These are phyloP conservation scores for Lenzites betulinus DNA, from an alignment of 768 basidiomycete genomes.

Conservation along the genomic window DNA sequence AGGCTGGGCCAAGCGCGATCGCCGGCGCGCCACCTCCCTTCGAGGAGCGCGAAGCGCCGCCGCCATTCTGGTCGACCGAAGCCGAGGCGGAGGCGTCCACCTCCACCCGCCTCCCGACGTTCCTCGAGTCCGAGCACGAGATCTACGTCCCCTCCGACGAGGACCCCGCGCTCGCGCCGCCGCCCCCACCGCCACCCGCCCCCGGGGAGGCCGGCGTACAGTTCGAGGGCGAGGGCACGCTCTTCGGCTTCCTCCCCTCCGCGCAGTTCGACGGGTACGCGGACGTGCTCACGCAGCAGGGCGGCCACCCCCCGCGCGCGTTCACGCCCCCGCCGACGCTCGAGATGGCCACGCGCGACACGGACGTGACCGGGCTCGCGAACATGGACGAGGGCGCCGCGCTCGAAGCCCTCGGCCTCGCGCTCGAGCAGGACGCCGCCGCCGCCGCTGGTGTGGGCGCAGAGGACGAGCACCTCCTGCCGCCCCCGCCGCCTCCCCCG, in stretches of 20 bases:
- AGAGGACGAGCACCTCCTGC: slow-evolving; percentile 39
- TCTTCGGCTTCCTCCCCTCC: slow-evolving; percentile 70
- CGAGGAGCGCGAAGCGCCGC: slow-evolving; percentile 81
- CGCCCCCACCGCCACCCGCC: slow-evolving; percentile 22
- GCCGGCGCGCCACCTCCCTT: slow-evolving; percentile 78
- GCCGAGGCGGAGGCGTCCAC: slow-evolving; percentile 28
- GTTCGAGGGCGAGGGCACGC: slow-evolving; percentile 72
- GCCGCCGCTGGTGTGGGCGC: slow-evolving; percentile 4
- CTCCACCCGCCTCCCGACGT: slow-evolving; percentile 49
- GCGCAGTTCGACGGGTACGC: slow-evolving; percentile 85
- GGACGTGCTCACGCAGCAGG: slow-evolving; percentile 49
- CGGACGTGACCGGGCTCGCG: slow-evolving; percentile 67
- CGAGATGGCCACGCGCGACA: slow-evolving; percentile 72
- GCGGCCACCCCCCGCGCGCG: slow-evolving; percentile 38
- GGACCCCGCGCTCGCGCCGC: slow-evolving; percentile 38
- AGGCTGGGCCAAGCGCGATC: slow-evolving; percentile 76
- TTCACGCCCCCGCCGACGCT: slow-evolving; percentile 75
- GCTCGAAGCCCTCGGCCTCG: slow-evolving; percentile 59
- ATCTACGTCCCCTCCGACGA: slow-evolving; percentile 59
- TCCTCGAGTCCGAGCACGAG: slow-evolving; percentile 79
- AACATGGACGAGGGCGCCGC: slow-evolving; percentile 51
- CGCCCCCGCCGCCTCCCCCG: slow-evolving; percentile 72
- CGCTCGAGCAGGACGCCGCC: slow-evolving; percentile 48
- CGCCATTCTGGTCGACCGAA: slow-evolving; percentile 53
- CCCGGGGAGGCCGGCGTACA: slow-evolving; percentile 27